Conservation (phyloP, 345 rosid species). For the Eucalyptus polybractea region DNA sequence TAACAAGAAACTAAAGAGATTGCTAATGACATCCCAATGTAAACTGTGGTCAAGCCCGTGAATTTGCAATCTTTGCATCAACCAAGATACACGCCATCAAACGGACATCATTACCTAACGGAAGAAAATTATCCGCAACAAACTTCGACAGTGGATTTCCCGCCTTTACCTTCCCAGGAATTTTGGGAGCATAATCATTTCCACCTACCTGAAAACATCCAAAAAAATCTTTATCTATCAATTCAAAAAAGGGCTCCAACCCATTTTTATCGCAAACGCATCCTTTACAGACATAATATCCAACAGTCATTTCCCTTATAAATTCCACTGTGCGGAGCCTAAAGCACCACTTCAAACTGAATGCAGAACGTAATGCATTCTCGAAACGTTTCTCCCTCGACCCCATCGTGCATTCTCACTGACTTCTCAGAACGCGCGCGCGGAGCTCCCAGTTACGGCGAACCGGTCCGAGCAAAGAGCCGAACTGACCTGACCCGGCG, state of each 20-base stretch:
- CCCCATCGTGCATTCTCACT: not conserved
- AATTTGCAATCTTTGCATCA: not conserved
- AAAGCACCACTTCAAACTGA: not conserved
- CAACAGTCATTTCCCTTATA: not conserved
- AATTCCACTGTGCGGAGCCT: not conserved
- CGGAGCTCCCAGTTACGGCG: not conserved
- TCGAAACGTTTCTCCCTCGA: not conserved
- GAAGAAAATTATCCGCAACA: constrained; percentile 61
- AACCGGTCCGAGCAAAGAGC: not conserved
- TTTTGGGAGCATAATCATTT: constrained; percentile 1
- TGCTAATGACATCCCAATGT: not conserved
- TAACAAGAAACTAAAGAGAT: not conserved
- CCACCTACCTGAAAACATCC: constrained; percentile 16
- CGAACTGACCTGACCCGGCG: constrained; percentile 28
- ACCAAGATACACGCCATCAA: not conserved
- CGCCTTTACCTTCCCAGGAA: constrained; percentile 4
- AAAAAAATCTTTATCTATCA: not conserved
- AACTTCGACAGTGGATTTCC: constrained; percentile 33
- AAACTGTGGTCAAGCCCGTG: not conserved
- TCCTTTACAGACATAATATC: not conserved
- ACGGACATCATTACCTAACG: constrained; percentile 36
- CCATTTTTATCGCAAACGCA: not conserved
- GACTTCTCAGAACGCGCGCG: not conserved
- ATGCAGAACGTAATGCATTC: not conserved
- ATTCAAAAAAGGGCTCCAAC: not conserved